phyloP scores from a whole-genome alignment of 1,284 basidiomycete species.

The Moniliophthora roreri region DNA sequence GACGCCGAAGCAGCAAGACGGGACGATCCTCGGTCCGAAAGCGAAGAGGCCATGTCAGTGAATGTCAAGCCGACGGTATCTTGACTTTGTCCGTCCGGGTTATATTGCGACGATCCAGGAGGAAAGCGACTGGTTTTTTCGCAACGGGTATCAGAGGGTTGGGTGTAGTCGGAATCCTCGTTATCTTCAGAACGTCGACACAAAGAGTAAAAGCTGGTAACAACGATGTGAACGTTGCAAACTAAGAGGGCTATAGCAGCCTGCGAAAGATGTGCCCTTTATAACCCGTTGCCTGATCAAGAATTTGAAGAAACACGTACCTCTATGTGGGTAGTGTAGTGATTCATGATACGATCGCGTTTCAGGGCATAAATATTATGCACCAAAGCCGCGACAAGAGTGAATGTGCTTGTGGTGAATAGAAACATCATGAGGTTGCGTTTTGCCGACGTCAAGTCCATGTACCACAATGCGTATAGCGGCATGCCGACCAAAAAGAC shows the following conservation, averaged over 20 bases:
- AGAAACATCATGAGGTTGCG: not conserved
- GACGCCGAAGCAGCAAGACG: no score
- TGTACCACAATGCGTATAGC: not conserved
- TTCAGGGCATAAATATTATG: not conserved
- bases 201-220: not conserved
- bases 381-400: not conserved
- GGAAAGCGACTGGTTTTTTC: no score
- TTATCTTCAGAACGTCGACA: no score
- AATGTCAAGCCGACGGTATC: no score
- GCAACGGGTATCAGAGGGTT: not conserved
- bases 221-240: conserved; percentile 5
- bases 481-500: conserved; percentile 18
- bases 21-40: no score
- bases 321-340: not conserved
- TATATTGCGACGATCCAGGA: no score
- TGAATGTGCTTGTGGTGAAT: not conserved
- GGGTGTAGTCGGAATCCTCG: no score
- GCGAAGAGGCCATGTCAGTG: no score
- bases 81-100: no score
- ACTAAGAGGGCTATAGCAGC: not conserved
- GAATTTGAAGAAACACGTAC: not conserved
- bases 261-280: not conserved
- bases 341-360: not conserved
- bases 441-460: not conserved
- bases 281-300: not conserved